phyloP scores from a whole-genome alignment of 1,284 basidiomycete genomes.

The Cutaneotrichosporon daszewskae region DNA sequence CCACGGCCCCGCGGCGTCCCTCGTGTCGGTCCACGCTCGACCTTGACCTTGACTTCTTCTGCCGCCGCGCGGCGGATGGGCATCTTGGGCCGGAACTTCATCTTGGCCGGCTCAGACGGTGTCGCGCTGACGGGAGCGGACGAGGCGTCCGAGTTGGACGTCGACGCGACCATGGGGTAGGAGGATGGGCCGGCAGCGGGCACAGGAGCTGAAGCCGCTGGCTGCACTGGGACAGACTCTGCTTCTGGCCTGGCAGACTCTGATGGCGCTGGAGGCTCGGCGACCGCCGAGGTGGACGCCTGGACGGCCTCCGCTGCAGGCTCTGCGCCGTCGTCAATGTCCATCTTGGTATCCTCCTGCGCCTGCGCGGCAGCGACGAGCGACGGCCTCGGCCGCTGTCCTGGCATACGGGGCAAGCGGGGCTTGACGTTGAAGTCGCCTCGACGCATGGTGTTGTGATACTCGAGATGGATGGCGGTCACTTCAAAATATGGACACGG shows the following conservation, averaged over 20 bases:
- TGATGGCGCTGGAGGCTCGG: neutral
- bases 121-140: neutral
- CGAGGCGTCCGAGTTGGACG: neutral
- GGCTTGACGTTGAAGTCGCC: conserved; percentile 12
- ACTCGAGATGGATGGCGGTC: too few relatives aligned
- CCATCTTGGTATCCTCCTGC: conserved; percentile 1
- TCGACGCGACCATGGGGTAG: neutral
- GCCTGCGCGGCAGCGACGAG: conserved; percentile 12
- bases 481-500: too few relatives aligned
- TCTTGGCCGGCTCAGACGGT: conserved; percentile 17
- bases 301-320: neutral
- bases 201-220: neutral
- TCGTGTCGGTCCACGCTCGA: neutral
- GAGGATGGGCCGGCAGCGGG: neutral
- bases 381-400: conserved; percentile 5
- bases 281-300: neutral
- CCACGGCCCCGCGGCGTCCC: conserved; percentile 6
- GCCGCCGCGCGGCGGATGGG: conserved; percentile 33
- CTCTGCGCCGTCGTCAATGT: conserved; percentile 1
- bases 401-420: conserved; percentile 14
- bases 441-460: conserved; percentile 8
- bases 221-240: neutral
- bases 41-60: conserved; percentile 11
- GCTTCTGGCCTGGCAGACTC: neutral
- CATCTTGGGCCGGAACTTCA: conserved; percentile 47